A percentile compares a stretch with the other conserved stretches of the same genome.
Conservation (phyloP, 805 yeast species). For the Suhomyces vadensis region DNA sequence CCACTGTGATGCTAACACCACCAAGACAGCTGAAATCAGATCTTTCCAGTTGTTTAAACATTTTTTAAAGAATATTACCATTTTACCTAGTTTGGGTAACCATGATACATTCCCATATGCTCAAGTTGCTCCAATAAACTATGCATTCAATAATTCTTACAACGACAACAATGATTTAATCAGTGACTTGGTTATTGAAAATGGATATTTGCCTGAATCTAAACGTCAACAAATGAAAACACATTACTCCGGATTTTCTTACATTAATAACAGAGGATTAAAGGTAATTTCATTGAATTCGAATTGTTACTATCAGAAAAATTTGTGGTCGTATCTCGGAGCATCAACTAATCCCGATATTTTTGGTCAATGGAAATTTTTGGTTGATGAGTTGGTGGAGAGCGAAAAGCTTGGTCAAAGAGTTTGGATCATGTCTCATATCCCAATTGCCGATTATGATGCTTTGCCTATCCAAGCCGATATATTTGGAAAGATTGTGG, state of each 20-base stretch:
- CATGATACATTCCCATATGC: constrained; percentile 76
- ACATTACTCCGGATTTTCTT: constrained; percentile 65
- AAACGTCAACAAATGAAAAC: constrained; percentile 28
- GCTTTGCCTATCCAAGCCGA: constrained; percentile 63
- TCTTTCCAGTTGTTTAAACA: constrained; percentile 63
- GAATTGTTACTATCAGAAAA: constrained; percentile 65
- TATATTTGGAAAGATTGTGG: constrained; percentile 55
- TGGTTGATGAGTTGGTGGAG: constrained; percentile 61
- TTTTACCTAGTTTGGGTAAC: constrained; percentile 65
- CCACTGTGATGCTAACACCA: constrained; percentile 56
- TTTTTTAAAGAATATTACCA: constrained; percentile 52
- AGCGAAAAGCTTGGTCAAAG: constrained; percentile 58
- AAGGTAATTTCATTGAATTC: constrained; percentile 65
- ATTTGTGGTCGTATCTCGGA: constrained; percentile 52
- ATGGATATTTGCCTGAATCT: constrained; percentile 37
- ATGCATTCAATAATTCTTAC: constrained; percentile 29
- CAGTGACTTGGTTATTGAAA: constrained; percentile 36
- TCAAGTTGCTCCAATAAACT: constrained; percentile 55
- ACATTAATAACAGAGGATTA: constrained; percentile 55
- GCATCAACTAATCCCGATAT: constrained; percentile 56
- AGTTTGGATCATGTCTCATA: constrained; percentile 75
- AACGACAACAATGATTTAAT: constrained; percentile 42
- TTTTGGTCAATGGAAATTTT: constrained; percentile 62
- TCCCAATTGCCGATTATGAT: constrained; percentile 57
- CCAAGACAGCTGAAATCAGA: constrained; percentile 69